Conservation (phyloP, 768 basidiomycete genomes). For the Exsudoporus frostii region DNA sequence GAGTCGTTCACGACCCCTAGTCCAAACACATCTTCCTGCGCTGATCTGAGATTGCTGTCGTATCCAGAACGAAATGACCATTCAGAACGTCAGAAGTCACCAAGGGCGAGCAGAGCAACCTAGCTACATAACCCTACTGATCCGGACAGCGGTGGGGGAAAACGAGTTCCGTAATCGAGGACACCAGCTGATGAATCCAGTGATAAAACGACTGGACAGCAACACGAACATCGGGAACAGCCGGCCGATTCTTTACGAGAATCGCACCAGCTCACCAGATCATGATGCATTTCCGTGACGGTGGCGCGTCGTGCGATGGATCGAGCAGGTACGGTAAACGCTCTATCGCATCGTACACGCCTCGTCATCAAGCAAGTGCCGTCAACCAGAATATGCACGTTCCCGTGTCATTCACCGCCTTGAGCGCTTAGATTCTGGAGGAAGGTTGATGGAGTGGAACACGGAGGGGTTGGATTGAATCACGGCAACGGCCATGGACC, state of each 20-base stretch:
- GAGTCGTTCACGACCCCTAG: neutral
- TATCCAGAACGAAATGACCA: neutral
- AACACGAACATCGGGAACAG: constrained; percentile 11
- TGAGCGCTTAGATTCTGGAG: constrained; percentile 7
- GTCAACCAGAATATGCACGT: constrained; percentile 10
- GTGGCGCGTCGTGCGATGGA: constrained; percentile 19
- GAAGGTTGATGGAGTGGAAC: constrained; percentile 8
- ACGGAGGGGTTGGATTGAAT: constrained; percentile 1
- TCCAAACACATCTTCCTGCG: neutral
- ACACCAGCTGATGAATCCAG: neutral
- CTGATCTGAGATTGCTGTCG: constrained; percentile 21
- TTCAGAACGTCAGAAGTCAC: constrained; percentile 13
- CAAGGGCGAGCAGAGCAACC: constrained; percentile 6
- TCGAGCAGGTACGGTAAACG: constrained; percentile 7
- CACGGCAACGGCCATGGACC: constrained; percentile 20
- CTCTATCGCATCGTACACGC: neutral
- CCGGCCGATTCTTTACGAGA: constrained; percentile 15
- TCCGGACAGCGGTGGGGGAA: constrained; percentile 11
- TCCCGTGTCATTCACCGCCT: neutral
- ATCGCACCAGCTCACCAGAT: neutral
- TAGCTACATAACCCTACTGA: constrained; percentile 14
- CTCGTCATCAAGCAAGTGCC: constrained; percentile 3
- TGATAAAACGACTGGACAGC: neutral
- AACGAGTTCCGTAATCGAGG: constrained; percentile 3
- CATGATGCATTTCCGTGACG: constrained; percentile 3